Evolutionary conservation across 768 basidiomycete genomes (phyloP).

Genomic region (Lactarius sp.): DNA sequence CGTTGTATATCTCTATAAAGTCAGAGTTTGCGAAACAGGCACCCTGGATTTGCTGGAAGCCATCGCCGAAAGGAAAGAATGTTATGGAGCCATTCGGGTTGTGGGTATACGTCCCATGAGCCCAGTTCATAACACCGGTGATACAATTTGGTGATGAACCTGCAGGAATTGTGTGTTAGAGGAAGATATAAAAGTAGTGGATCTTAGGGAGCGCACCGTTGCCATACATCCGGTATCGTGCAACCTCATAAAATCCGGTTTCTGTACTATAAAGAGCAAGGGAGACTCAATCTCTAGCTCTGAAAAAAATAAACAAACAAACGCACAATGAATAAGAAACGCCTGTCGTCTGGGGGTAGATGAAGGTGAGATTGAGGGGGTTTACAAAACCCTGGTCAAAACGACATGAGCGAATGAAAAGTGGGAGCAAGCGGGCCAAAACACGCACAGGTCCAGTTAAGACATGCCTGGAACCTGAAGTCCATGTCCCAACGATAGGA

Average conservation of each 20-base stretch:
- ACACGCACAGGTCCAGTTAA: constrained; percentile 74
- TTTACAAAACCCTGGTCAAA: constrained; percentile 69
- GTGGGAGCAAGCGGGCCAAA: neutral
- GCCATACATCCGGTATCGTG: constrained; percentile 81
- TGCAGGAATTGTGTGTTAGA: constrained; percentile 29
- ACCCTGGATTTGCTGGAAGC: constrained; percentile 92
- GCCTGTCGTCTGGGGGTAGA: constrained; percentile 80
- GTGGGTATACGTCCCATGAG: constrained; percentile 73
- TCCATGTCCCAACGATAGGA: constrained; percentile 76
- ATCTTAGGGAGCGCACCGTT: constrained; percentile 58
- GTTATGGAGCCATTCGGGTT: constrained; percentile 76
- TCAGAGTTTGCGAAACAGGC: constrained; percentile 87
- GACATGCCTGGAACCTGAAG: constrained; percentile 70
- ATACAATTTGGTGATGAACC: constrained; percentile 86
- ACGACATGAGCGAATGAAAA: neutral
- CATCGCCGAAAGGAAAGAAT: constrained; percentile 73
- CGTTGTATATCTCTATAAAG: constrained; percentile 80
- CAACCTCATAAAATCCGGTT: constrained; percentile 80
- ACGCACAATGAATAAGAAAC: constrained; percentile 87
- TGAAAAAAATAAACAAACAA: neutral
- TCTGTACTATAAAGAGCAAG: constrained; percentile 44
- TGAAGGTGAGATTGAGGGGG: constrained; percentile 78
- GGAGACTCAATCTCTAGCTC: neutral
- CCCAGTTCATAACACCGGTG: constrained; percentile 82
- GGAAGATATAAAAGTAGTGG: neutral